phyloP scores from a whole-genome alignment of 192 early-diverging fungal species.

The Cetraspora pellucida region DNA sequence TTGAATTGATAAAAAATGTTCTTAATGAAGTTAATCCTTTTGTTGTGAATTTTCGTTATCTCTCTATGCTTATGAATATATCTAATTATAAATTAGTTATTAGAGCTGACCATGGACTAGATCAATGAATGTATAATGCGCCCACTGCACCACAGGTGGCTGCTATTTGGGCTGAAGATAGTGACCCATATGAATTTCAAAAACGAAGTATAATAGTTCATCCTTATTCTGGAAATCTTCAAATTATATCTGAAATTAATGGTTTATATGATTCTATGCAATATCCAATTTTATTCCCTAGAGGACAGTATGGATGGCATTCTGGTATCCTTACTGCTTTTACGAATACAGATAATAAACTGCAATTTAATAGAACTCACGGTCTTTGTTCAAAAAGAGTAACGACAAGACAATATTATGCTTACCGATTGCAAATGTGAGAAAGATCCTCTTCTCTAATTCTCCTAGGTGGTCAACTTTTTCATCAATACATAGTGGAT shows the following conservation, averaged over 20 bases:
- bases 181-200: not conserved
- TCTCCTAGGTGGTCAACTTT: not conserved
- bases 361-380: too few species aligned
- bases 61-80: too few species aligned
- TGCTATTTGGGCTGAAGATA: not conserved
- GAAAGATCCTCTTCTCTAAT: not conserved
- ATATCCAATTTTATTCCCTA: too few species aligned
- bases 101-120: not conserved
- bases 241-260: too few species aligned
- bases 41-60: too few species aligned
- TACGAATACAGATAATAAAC: too few species aligned
- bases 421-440: not conserved
- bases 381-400: not conserved
- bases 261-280: too few species aligned
- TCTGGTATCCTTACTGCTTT: not conserved
- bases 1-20: too few species aligned
- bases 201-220: not conserved
- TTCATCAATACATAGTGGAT: not conserved
- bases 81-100: too few species aligned
- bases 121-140: not conserved
- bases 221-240: not conserved
- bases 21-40: too few species aligned
- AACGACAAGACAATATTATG: not conserved
- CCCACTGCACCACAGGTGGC: not conserved
- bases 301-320: not conserved